Conservation (phyloP, 83 land plant genomes). For the Picea abies region DNA sequence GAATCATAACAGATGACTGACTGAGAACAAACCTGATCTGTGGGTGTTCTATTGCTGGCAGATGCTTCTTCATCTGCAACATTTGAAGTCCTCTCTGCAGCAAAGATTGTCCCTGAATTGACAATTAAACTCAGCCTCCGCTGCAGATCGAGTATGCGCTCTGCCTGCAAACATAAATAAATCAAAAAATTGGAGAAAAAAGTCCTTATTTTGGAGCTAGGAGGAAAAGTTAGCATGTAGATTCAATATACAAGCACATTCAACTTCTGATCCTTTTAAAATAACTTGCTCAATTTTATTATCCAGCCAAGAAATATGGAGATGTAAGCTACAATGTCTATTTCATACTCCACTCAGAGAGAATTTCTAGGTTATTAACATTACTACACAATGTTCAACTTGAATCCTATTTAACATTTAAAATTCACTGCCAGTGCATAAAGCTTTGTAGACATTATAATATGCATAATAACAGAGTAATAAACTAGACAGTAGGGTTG, state of each 20-base stretch:
- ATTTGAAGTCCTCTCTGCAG: conserved; percentile 24
- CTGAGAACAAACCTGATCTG: conserved; percentile 35
- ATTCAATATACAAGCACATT: not conserved
- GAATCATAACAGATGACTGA: not conserved
- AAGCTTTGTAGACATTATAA: not conserved
- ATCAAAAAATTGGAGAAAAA: not conserved
- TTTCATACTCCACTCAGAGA: not conserved
- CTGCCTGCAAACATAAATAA: conserved; percentile 44
- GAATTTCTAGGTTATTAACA: not conserved
- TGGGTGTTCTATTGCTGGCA: conserved; percentile 27
- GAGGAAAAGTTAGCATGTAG: not conserved
- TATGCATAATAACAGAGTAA: no score
- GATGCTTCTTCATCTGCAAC: conserved; percentile 36
- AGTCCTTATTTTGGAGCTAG: not conserved
- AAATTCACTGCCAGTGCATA: no score
- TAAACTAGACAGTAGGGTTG: no score
- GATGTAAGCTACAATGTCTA: no score
- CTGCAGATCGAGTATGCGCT: conserved; percentile 71
- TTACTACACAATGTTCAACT: no score
- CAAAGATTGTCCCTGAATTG: conserved; percentile 7
- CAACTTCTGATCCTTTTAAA: no score
- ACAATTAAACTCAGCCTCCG: conserved; percentile 57
- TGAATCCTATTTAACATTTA: no score
- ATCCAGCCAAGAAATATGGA: no score
- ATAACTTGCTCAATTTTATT: no score